Conservation (phyloP, 208 protist genomes). For the Phytomonas sp. region DNA sequence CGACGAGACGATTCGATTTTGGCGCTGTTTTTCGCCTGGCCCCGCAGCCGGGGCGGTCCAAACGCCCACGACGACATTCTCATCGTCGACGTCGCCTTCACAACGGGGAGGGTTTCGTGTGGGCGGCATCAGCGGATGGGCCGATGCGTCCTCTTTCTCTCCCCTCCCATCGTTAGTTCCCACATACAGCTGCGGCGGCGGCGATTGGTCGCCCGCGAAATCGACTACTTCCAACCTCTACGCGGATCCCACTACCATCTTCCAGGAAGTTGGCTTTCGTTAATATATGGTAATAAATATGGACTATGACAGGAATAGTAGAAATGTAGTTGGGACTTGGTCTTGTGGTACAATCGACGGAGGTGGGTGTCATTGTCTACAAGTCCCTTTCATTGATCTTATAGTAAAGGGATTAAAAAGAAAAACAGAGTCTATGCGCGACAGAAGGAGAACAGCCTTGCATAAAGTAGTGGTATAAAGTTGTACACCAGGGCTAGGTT, state of each 20-base stretch:
- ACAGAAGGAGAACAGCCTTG: not conserved
- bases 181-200: not conserved
- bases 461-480: not conserved
- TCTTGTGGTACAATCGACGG: not conserved
- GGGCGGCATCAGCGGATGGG: not conserved
- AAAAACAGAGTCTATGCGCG: not conserved
- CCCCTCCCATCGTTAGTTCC: not conserved
- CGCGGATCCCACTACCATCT: too few relatives aligned
- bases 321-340: too few relatives aligned
- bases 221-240: too few relatives aligned
- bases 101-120: not conserved
- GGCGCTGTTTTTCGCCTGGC: constrained; percentile 70
- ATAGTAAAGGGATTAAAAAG: not conserved
- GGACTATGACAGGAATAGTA: too few relatives aligned
- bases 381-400: not conserved
- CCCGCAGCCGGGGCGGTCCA: constrained; percentile 6
- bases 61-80: not conserved
- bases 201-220: not conserved
- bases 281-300: too few relatives aligned
- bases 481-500: not conserved
- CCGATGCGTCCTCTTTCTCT: not conserved
- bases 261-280: too few relatives aligned
- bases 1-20: constrained; percentile 97
- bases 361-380: not conserved
- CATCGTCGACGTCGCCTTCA: not conserved